Conservation (phyloP, 345 rosid genomes). For the Eutrema japonicum region DNA sequence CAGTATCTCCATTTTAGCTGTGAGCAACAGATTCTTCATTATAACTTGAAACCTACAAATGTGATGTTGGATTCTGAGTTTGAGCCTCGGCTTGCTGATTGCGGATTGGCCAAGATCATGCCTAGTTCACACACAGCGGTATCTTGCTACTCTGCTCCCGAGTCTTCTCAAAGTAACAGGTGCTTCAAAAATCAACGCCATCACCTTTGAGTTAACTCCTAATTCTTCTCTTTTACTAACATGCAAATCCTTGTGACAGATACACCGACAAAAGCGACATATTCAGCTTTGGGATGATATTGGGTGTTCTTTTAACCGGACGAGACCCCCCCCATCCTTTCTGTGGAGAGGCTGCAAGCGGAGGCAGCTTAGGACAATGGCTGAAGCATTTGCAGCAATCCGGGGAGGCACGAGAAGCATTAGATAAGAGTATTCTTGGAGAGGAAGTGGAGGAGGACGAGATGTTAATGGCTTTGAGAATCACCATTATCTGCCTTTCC, state of each 20-base stretch:
- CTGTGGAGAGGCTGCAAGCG: conserved; percentile 60
- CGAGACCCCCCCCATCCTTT: conserved; percentile 72
- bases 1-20: conserved; percentile 77
- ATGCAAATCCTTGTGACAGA: conserved; percentile 49
- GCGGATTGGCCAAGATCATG: conserved; percentile 69
- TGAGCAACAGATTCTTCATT: conserved; percentile 72
- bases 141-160: conserved; percentile 74
- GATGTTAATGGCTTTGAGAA: conserved; percentile 94
- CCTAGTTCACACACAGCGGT: conserved; percentile 55
- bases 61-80: conserved; percentile 94
- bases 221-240: conserved; percentile 28
- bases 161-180: conserved; percentile 80
- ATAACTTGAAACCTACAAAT: conserved; percentile 81
- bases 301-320: conserved; percentile 85
- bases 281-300: conserved; percentile 92
- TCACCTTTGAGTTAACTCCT: conserved; percentile 19
- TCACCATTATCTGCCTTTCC: conserved; percentile 84
- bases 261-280: conserved; percentile 85
- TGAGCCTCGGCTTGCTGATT: conserved; percentile 83
- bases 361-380: conserved; percentile 76
- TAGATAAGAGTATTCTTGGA: conserved; percentile 82
- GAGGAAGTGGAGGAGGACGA: conserved; percentile 96
- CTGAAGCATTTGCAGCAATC: conserved; percentile 84
- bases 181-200: conserved; percentile 33
- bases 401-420: conserved; percentile 81